These are phyloP conservation scores for Phytophthora idaei DNA, from an alignment of 352 stramenopile genomes.

Conservation along the genomic window DNA sequence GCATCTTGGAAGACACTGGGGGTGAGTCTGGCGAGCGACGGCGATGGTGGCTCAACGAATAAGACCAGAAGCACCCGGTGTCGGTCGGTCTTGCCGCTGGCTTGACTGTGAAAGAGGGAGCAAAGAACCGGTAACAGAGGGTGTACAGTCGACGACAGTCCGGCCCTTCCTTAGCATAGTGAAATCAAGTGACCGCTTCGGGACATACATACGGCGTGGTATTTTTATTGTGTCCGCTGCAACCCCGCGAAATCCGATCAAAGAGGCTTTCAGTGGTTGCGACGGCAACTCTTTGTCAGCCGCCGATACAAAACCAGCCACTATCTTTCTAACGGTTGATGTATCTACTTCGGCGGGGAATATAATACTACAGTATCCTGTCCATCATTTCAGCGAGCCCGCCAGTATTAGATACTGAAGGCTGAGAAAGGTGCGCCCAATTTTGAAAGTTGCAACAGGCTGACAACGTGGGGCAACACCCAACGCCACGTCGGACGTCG, in stretches of 20 bases:
- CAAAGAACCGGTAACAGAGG: conserved; percentile 18
- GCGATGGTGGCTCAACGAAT: conserved; percentile 16
- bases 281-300: conserved; percentile 1
- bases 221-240: conserved; percentile 21
- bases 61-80: conserved; percentile 23
- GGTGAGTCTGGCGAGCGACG: conserved; percentile 3
- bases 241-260: conserved; percentile 6
- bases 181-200: neutral
- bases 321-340: conserved; percentile 4
- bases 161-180: conserved; percentile 1
- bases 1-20: conserved; percentile 36
- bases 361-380: neutral
- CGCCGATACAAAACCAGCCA: conserved; percentile 1
- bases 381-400: neutral
- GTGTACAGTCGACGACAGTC: conserved; percentile 18
- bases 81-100: conserved; percentile 18
- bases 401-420: conserved; percentile 14
- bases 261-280: conserved; percentile 1
- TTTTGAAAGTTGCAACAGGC: conserved; percentile 1
- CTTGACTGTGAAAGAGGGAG: conserved; percentile 35
- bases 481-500: conserved; percentile 5
- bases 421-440: conserved; percentile 5
- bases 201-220: neutral
- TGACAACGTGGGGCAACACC: conserved; percentile 20
- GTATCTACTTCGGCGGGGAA: conserved; percentile 4